Evolutionary conservation across 1,284 basidiomycete genomes (phyloP).

Genomic region (Rugosomyces carneus): DNA sequence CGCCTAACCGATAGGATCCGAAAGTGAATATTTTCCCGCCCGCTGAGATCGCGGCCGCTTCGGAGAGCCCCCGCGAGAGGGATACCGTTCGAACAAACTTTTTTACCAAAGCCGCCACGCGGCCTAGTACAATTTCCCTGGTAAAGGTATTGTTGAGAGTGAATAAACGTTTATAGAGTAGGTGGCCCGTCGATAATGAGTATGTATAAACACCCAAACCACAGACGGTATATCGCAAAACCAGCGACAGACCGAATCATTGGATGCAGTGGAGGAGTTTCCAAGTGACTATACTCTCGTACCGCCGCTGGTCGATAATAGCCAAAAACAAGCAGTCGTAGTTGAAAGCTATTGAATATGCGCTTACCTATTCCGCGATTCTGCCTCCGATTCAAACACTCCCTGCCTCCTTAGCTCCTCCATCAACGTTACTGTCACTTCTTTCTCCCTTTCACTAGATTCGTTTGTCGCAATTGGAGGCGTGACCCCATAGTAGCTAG

Average conservation of each 20-base stretch:
- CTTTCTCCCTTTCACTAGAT: constrained; percentile 68
- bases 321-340: constrained; percentile 7
- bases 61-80: constrained; percentile 76
- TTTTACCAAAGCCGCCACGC: constrained; percentile 86
- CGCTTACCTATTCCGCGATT: constrained; percentile 81
- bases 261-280: not conserved
- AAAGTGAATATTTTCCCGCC: constrained; percentile 99
- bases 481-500: constrained; percentile 75
- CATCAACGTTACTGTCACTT: constrained; percentile 83
- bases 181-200: not conserved
- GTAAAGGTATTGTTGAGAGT: constrained; percentile 16
- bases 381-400: constrained; percentile 88
- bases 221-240: not conserved
- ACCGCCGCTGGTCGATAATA: constrained; percentile 7
- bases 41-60: constrained; percentile 77
- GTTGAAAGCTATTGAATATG: constrained; percentile 9
- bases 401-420: constrained; percentile 84
- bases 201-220: not conserved
- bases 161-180: constrained; percentile 7
- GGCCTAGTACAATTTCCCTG: constrained; percentile 91
- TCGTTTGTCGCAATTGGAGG: constrained; percentile 86
- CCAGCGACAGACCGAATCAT: not conserved
- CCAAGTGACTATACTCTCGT: not conserved
- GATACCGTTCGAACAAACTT: constrained; percentile 90
- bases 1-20: constrained; percentile 93